Base-by-base conservation (phyloP, 768 basidiomycete species). In the Pisolithus albus region DNA sequence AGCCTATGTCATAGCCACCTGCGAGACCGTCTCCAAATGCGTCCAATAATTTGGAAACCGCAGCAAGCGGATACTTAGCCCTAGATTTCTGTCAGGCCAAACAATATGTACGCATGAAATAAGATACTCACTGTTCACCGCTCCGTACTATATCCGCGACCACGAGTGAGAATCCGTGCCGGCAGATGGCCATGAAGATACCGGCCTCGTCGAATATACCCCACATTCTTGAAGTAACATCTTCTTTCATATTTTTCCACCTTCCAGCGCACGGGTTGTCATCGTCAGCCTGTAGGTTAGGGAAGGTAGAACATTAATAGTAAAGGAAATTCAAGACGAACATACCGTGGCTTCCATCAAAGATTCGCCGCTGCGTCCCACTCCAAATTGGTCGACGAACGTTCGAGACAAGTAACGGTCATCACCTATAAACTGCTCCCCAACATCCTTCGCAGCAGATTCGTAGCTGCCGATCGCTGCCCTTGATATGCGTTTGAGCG, bases 141-240 rank as follows among this genome's bases (percentile, higher is more conserved):
- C 26, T 26, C 26, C 4, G 7, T 1, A 26, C 26, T 26, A 26
- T 26, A 26, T 7, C 26, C 7, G 4, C 26, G 1, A 26, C 4
- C 26, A 26, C 26, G 6, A 26, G 26, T 26, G 26, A 26, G 4
- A 26, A 26, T 3, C 26, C 4, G 7, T 26, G 26, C 26, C 26
- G 3, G 26, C 26, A 26, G 2, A 26, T 26, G 26, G 55, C 48
- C 0, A 68, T 61, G 52, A 76, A 76, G 9, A 72, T 57, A 0
- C 74, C 71, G 0, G 68, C 64, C 59, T 74, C 69, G 0, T 67
- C 52, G 47, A 71, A 76, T 8, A 71, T 56, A 4, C 52, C 58
- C 70, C 65, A 72, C 62, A 66, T 68, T 19, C 21, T 18, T 2
- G 6, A 19, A 2, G 41, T 43, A 18, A 7, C 11, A 13, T 43